phyloP scores from a whole-genome alignment of 2,329 filamentous ascomycete species.

The Dryadomyces quercivorus region DNA sequence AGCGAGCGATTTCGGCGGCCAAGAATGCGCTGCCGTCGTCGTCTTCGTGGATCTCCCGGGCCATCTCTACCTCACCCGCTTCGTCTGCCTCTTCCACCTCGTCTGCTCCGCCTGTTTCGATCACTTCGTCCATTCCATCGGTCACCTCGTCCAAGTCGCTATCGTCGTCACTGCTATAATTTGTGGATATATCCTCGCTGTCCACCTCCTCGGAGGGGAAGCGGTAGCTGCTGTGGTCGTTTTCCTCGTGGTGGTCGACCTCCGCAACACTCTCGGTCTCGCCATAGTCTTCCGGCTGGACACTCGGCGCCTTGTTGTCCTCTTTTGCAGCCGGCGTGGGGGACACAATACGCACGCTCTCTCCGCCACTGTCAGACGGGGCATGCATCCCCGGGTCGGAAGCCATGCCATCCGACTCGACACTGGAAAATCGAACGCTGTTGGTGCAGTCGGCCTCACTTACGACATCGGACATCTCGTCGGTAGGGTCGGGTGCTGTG shows the following conservation, averaged over 20 bases:
- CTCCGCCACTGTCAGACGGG: neutral
- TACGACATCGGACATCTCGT: constrained; percentile 3
- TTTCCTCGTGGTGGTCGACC: neutral
- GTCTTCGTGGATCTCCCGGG: neutral
- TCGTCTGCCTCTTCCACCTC: neutral
- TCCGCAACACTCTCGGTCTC: neutral
- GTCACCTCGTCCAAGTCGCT: neutral
- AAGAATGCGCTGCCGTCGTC: constrained; percentile 1
- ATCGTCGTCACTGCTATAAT: neutral
- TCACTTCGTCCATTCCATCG: too few relatives aligned
- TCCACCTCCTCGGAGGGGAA: neutral
- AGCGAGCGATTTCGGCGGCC: neutral
- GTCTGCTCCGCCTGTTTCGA: too few relatives aligned
- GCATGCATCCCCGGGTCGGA: neutral
- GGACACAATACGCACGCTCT: neutral
- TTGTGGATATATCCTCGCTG: neutral
- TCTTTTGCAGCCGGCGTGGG: neutral
- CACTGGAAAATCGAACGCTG: neutral
- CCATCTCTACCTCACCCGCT: neutral
- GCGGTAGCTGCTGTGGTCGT: neutral
- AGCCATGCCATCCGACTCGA: neutral
- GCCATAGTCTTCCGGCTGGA: neutral
- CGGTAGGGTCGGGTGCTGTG: constrained; percentile 15
- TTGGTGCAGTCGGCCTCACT: neutral
- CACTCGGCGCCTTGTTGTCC: neutral